A percentile compares a stretch with the other conserved stretches of the same genome.
These are phyloP conservation scores for Basipetospora sp. DNA, from an alignment of 2,329 filamentous ascomycete species.

Conservation along the genomic window DNA sequence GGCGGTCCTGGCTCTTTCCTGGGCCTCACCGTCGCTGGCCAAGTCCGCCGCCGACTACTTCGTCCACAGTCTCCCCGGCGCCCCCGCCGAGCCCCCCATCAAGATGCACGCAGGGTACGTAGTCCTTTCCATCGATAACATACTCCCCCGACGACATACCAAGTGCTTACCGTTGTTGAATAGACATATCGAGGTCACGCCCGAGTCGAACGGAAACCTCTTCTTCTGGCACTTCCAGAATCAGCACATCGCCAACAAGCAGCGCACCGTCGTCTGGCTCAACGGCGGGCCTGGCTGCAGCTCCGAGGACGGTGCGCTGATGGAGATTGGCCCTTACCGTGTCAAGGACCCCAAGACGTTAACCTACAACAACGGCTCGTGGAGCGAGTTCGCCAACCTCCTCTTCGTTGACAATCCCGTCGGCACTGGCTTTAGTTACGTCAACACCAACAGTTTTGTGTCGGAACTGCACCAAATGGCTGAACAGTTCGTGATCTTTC, in stretches of 20 bases:
- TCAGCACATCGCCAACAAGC: conserved; percentile 79
- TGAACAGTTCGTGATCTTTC: conserved; percentile 68
- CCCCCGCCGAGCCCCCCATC: conserved; percentile 57
- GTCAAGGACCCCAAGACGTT: conserved; percentile 60
- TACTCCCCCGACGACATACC: background rate
- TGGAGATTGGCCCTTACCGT: conserved; percentile 89
- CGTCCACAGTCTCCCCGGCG: conserved; percentile 70
- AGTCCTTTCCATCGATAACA: conserved; percentile 4
- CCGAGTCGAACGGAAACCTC: conserved; percentile 75
- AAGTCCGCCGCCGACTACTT: conserved; percentile 61
- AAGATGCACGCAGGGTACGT: conserved; percentile 98
- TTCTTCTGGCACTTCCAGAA: conserved; percentile 99
- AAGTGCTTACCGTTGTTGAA: too few species aligned
- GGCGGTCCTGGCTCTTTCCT: conserved; percentile 23
- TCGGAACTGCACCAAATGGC: conserved; percentile 82
- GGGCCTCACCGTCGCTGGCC: conserved; percentile 20
- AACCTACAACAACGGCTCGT: conserved; percentile 78
- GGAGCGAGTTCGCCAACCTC: conserved; percentile 95
- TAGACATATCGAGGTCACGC: conserved; percentile 82
- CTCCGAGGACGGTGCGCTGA: conserved; percentile 89
- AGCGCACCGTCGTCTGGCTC: conserved; percentile 87
- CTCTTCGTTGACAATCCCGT: conserved; percentile 96
- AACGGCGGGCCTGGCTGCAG: conserved; percentile 96
- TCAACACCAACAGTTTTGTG: conserved; percentile 74
- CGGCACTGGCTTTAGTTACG: conserved; percentile 91